Percentiles rank a stretch among this genome's conserved stretches.
Conservation (phyloP, 2,329 filamentous ascomycete genomes). For the Colletotrichum nymphaeae region DNA sequence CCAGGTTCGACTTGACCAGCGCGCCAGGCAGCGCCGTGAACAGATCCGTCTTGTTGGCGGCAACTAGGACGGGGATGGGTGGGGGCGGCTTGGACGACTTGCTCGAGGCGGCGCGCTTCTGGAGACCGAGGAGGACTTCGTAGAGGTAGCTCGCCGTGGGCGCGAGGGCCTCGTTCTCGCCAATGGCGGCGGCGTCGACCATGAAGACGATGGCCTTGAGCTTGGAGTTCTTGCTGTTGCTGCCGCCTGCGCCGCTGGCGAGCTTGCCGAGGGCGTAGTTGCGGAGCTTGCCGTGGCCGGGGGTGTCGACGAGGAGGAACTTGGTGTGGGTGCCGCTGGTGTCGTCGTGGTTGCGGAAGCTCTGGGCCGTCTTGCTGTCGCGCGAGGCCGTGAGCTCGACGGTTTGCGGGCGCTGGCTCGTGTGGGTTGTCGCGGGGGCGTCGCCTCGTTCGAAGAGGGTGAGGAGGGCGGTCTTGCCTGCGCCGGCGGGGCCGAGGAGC, state of each 20-base stretch:
- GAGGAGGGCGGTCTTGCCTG: conserved; percentile 90
- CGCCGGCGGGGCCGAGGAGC: conserved; percentile 82
- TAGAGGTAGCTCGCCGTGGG: conserved; percentile 88
- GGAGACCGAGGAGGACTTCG: conserved; percentile 85
- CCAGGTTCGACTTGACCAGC: conserved; percentile 79
- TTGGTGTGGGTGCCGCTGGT: conserved; percentile 67
- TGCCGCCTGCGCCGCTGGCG: conserved; percentile 40
- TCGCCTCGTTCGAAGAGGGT: conserved; percentile 74
- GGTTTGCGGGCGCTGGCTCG: conserved; percentile 60
- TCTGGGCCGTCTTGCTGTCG: conserved; percentile 53
- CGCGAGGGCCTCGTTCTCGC: conserved; percentile 69
- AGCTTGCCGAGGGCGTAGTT: conserved; percentile 70
- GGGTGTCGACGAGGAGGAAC: conserved; percentile 87
- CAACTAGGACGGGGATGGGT: conserved; percentile 80
- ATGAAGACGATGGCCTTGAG: conserved; percentile 85
- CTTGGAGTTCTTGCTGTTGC: conserved; percentile 48
- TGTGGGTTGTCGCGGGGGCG: conserved; percentile 61
- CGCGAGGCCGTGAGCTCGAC: conserved; percentile 67
- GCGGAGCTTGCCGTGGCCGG: conserved; percentile 94
- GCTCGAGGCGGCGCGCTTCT: conserved; percentile 73
- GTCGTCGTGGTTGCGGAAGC: conserved; percentile 56
- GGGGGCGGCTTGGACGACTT: conserved; percentile 54
- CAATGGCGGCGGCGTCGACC: conserved; percentile 82
- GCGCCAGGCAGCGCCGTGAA: conserved; percentile 89
- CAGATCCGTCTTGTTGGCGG: conserved; percentile 94